Percentiles rank a stretch among this genome's conserved stretches.
These are phyloP conservation scores for Fusarium compactum DNA, from an alignment of 2,329 filamentous ascomycete genomes.

Conservation along the genomic window DNA sequence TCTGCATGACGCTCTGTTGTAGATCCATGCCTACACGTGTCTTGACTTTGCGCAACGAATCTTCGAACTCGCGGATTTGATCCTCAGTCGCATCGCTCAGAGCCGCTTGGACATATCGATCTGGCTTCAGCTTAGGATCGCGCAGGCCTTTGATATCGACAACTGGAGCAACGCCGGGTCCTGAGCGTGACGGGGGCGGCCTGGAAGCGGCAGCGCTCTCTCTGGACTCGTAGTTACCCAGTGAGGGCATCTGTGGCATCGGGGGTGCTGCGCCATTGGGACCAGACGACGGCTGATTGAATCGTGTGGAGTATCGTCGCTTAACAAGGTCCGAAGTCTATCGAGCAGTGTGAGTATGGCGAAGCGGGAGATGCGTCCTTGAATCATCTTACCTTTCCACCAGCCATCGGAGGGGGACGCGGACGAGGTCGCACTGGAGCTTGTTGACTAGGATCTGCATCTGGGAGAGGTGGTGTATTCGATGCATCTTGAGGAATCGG, in stretches of 20 bases:
- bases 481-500: conserved; percentile 67
- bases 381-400: conserved; percentile 64
- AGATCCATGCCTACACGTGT: conserved; percentile 83
- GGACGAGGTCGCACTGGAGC: conserved; percentile 54
- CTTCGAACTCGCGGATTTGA: conserved; percentile 86
- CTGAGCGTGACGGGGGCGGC: conserved; percentile 63
- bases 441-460: conserved; percentile 43
- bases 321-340: conserved; percentile 88
- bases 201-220: conserved; percentile 54
- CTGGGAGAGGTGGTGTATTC: conserved; percentile 42
- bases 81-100: conserved; percentile 88
- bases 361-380: conserved; percentile 4
- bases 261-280: conserved; percentile 77
- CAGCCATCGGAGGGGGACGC: conserved; percentile 63
- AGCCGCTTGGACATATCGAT: conserved; percentile 80
- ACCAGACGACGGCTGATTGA: conserved; percentile 80
- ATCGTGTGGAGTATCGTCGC: conserved; percentile 91
- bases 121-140: conserved; percentile 82
- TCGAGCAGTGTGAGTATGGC: conserved; percentile 34
- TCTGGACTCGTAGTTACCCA: conserved; percentile 69
- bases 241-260: conserved; percentile 74
- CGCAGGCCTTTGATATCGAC: conserved; percentile 83
- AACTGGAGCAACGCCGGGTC: conserved; percentile 66
- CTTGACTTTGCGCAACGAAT: conserved; percentile 80
- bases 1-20: conserved; percentile 96